These are phyloP conservation scores for Nakaseomyces kungkrabaensis DNA, from an alignment of 1,139 yeast species.

Conservation along the genomic window DNA sequence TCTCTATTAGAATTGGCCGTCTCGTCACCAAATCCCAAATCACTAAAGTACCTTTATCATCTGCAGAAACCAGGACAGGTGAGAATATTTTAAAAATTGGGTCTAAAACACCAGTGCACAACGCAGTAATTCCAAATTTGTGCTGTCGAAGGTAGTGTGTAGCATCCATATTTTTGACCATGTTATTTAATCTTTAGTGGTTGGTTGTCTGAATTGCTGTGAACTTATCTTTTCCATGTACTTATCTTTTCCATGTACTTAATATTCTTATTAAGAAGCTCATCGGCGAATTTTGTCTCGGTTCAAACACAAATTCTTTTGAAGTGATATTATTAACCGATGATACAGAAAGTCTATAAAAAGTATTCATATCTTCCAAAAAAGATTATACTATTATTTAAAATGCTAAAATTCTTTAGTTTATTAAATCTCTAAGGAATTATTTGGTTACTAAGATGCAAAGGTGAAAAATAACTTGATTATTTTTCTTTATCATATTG, in stretches of 20 bases:
- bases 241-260: no score
- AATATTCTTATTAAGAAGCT: slow-evolving; percentile 7
- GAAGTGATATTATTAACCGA: no score
- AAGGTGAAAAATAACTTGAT: neutral
- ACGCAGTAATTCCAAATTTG: slow-evolving; percentile 11
- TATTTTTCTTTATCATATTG: neutral
- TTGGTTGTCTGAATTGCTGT: no score
- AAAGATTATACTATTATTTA: no score
- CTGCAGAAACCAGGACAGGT: slow-evolving; percentile 23
- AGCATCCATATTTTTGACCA: slow-evolving; percentile 24
- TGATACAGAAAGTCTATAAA: no score
- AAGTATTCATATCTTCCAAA: no score
- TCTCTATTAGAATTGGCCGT: slow-evolving; percentile 14
- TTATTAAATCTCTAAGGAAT: no score
- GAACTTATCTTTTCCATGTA: no score
- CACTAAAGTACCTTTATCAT: slow-evolving; percentile 19
- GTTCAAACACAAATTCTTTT: no score
- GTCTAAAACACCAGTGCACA: slow-evolving; percentile 5
- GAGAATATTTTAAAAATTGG: slow-evolving; percentile 1
- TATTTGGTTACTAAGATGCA: no score
- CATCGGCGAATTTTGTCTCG: no score
- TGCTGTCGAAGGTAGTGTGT: slow-evolving; percentile 16
- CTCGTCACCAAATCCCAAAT: slow-evolving; percentile 25
- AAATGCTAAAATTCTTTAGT: no score
- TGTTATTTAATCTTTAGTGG: slow-evolving; percentile 9